Conservation (phyloP, 192 early-diverging fungal species). For the Funneliformis mosseae region DNA sequence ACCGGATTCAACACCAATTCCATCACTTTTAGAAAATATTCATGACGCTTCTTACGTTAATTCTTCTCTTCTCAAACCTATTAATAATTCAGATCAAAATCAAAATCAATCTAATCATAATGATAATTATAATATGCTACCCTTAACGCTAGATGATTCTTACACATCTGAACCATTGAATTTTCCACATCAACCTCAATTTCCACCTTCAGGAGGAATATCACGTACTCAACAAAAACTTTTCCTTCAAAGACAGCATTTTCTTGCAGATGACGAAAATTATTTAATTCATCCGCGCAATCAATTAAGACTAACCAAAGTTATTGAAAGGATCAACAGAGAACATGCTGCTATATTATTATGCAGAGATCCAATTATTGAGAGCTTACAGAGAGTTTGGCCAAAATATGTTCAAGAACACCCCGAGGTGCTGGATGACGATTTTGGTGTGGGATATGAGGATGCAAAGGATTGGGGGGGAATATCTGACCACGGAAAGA, state of each 20-base stretch:
- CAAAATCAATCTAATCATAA: background rate
- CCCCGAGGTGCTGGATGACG: constrained; percentile 31
- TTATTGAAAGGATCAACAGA: constrained; percentile 46
- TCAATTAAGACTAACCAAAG: constrained; percentile 45
- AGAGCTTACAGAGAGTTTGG: constrained; percentile 40
- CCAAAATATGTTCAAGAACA: constrained; percentile 30
- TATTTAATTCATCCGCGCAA: constrained; percentile 47
- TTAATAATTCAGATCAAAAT: background rate
- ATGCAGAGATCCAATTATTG: constrained; percentile 45
- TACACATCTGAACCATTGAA: constrained; percentile 22
- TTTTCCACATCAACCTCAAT: constrained; percentile 21
- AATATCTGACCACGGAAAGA: background rate
- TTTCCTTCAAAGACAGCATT: constrained; percentile 44
- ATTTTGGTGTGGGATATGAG: constrained; percentile 31
- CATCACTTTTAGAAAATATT: background rate
- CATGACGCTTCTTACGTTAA: background rate
- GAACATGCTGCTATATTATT: constrained; percentile 42
- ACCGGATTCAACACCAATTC: background rate
- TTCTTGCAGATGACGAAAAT: constrained; percentile 46
- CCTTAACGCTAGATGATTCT: background rate
- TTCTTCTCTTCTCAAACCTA: background rate
- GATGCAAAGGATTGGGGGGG: constrained; percentile 24
- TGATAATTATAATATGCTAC: background rate
- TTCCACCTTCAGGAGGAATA: constrained; percentile 25
- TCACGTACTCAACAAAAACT: constrained; percentile 52